Percentiles rank a stretch among this genome's conserved stretches.
phyloP scores from a whole-genome alignment of 805 yeast species.

The Candida succiphila region DNA sequence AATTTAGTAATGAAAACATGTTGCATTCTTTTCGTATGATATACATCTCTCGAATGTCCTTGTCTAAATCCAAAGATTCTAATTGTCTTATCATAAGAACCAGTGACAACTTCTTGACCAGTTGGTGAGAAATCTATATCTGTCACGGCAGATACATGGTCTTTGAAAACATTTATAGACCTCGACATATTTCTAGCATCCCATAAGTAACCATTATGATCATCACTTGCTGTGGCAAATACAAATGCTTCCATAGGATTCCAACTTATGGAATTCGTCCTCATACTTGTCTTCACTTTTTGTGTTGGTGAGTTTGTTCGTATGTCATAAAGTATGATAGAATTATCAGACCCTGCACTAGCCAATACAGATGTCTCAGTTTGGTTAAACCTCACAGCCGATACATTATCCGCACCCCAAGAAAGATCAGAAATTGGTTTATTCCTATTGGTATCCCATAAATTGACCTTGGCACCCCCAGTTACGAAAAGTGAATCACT shows the following conservation, averaged over 20 bases:
- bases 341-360: constrained; percentile 83
- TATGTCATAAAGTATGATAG: constrained; percentile 81
- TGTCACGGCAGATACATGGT: constrained; percentile 93
- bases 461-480: constrained; percentile 79
- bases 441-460: constrained; percentile 86
- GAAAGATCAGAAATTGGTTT: constrained; percentile 69
- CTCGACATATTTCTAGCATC: constrained; percentile 90
- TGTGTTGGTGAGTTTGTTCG: constrained; percentile 90
- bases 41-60: constrained; percentile 92
- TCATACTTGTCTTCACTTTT: constrained; percentile 71
- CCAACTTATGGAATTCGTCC: constrained; percentile 86
- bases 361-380: constrained; percentile 87
- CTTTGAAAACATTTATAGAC: constrained; percentile 80
- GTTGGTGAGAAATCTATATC: constrained; percentile 95
- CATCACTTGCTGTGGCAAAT: constrained; percentile 89
- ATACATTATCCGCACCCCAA: constrained; percentile 96
- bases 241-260: constrained; percentile 96
- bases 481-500: constrained; percentile 71
- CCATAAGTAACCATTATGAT: constrained; percentile 88
- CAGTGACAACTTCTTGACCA: constrained; percentile 92
- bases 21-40: constrained; percentile 98
- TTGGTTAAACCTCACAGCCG: constrained; percentile 74
- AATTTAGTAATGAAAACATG: constrained; percentile 76
- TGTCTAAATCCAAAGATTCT: constrained; percentile 59
- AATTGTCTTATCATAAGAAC: constrained; percentile 89